Base-by-base conservation (phyloP, 2,329 filamentous ascomycete genomes). In the Trichoderma brevicompactum region DNA sequence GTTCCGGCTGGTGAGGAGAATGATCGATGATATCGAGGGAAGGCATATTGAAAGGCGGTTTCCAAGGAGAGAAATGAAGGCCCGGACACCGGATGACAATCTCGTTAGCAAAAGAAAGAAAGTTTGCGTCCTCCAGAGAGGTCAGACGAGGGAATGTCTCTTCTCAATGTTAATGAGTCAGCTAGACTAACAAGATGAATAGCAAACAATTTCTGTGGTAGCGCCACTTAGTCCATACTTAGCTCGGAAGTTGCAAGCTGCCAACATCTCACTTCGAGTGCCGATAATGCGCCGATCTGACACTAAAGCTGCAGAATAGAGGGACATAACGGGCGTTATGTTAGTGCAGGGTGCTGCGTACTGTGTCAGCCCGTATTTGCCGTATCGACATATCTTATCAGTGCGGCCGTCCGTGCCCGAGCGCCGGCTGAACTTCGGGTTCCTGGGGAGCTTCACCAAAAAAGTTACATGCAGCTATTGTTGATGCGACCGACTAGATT, bases 1-100 rank as follows among this genome's bases (percentile, higher is more conserved):
- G 89, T 69, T 90, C 85, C 66, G 92, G 91, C 78, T 97, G 89
- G 75, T 90, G 89, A 73, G 94, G 93, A 67, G 94, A 97, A 78
- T 97, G 89, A 76, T 97, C 94, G 69, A 87, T 78, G 66, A 87
- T 81, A 67, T 82, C 79, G 41, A 76, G 69, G 44, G 80, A 79
- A 67, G 82, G 73, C 85, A 87, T 87, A 66, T 73, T 80, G 73
- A 50, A 28, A 32, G 15, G n/a, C 13, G 34, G 17, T 17, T 13
- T 38, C 13, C 40, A 53, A 38, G 32, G 28, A 55, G 17, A 56
- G 28, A 65, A 61, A 52, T 38, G 15, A 38, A 17, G 19, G 41
- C n/a, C 53, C 6, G 23, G 41, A n/a, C 5, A 34, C 48, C 15
- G 19, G 34, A 41, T 28, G 56, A 19, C n/a, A 41, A 28, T 17